These are phyloP conservation scores for Uromyces viciae-fabae DNA, from an alignment of 1,284 basidiomycete genomes.

Conservation along the genomic window DNA sequence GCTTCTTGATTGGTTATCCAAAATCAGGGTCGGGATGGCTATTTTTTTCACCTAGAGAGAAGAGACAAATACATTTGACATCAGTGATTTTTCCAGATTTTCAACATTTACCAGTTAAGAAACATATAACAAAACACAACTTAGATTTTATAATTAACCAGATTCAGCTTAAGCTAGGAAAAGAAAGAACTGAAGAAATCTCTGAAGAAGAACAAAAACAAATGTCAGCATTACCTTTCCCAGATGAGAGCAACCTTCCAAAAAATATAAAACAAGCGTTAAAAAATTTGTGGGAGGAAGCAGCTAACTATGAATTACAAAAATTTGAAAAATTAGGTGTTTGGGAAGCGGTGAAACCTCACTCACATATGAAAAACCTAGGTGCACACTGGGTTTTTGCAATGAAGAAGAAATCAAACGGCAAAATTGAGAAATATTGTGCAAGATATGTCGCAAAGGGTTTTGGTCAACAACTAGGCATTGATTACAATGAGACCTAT, in stretches of 20 bases:
- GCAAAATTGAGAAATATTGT: background rate
- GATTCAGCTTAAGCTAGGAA: background rate
- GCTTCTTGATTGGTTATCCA: background rate
- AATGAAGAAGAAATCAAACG: background rate
- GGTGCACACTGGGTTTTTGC: conserved; percentile 20
- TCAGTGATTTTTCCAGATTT: background rate
- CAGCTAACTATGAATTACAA: background rate
- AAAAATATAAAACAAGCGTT: background rate
- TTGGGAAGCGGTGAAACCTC: background rate
- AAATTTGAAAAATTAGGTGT: background rate
- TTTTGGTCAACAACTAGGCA: conserved; percentile 1
- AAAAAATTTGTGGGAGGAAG: background rate
- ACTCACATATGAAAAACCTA: background rate
- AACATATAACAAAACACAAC: background rate
- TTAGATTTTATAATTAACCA: background rate
- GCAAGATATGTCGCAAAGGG: conserved; percentile 8
- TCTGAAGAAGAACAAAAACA: background rate
- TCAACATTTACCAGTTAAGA: background rate
- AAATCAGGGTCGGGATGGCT: background rate
- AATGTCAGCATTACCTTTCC: background rate
- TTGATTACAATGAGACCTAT: background rate
- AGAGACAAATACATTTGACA: background rate
- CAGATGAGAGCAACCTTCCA: background rate
- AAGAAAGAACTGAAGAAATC: background rate
- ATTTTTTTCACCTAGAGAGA: background rate